A percentile compares a stretch with the other conserved stretches of the same genome.
These are phyloP conservation scores for Cornus controversa DNA, from an alignment of 148 eudicot species.

Conservation along the genomic window DNA sequence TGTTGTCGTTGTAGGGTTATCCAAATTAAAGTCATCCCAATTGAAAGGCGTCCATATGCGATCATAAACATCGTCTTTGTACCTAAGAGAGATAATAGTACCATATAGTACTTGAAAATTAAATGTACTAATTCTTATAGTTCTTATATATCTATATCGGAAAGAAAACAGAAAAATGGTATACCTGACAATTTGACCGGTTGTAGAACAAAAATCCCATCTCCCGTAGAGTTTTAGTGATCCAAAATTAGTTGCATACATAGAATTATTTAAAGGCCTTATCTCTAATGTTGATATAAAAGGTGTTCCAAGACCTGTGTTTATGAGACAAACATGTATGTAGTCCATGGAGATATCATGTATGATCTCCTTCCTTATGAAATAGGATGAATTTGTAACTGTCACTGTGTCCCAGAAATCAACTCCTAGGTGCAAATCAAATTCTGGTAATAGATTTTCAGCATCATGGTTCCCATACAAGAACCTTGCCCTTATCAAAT, in stretches of 20 bases:
- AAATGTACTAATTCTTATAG: too few relatives aligned
- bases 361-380: conserved; percentile 21
- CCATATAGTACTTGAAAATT: too few relatives aligned
- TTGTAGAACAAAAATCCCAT: not conserved
- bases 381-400: not conserved
- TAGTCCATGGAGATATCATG: conserved; percentile 22
- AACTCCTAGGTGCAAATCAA: conserved; percentile 33
- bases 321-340: conserved; percentile 35
- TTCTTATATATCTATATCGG: too few relatives aligned
- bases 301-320: conserved; percentile 32
- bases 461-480: conserved; percentile 46
- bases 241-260: conserved; percentile 19
- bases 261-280: conserved; percentile 19
- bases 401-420: conserved; percentile 32
- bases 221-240: conserved; percentile 19
- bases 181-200: not conserved
- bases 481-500: conserved; percentile 38
- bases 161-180: not conserved
- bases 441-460: conserved; percentile 13
- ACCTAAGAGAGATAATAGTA: conserved; percentile 18
- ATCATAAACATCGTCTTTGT: conserved; percentile 37
- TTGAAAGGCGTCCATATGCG: conserved; percentile 29
- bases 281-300: conserved; percentile 42
- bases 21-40: too few relatives aligned
- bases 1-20: not conserved